Evolutionary conservation across 495 filamentous ascomycete genomes (phyloP).

Genomic region (Niebla homalea): DNA sequence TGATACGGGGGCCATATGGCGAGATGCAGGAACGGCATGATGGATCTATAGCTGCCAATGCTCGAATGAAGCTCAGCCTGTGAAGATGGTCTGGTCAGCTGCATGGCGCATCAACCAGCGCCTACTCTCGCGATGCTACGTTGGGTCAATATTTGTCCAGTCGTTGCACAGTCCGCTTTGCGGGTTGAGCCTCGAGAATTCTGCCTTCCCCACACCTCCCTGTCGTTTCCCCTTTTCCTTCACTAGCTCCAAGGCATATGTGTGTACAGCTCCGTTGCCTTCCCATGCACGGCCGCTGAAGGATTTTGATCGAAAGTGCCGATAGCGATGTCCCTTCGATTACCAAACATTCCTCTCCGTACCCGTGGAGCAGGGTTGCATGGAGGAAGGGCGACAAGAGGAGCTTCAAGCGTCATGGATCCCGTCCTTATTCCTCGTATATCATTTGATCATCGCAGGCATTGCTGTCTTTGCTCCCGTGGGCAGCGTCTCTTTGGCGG

Average conservation of each 20-base stretch:
- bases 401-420: not conserved
- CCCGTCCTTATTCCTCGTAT: not conserved
- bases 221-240: not conserved
- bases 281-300: conserved; percentile 81
- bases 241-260: conserved; percentile 61
- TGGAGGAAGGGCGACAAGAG: conserved; percentile 72
- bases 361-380: conserved; percentile 60
- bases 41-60: not conserved
- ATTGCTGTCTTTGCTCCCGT: conserved; percentile 8
- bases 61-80: not conserved
- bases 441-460: conserved; percentile 12
- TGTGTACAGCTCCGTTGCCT: conserved; percentile 94
- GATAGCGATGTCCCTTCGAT: conserved; percentile 59
- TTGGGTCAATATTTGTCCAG: not conserved
- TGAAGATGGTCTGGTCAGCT: not conserved
- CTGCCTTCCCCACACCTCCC: too few species aligned
- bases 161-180: not conserved
- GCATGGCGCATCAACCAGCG: not conserved
- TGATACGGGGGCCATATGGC: conserved; percentile 35
- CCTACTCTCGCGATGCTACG: not conserved
- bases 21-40: conserved; percentile 14
- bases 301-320: conserved; percentile 86
- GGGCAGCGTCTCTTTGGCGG: conserved; percentile 7
- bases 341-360: conserved; percentile 79
- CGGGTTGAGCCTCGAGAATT: too few species aligned